Conservation (phyloP, 139 green algal species). For the Volvox africanus region DNA sequence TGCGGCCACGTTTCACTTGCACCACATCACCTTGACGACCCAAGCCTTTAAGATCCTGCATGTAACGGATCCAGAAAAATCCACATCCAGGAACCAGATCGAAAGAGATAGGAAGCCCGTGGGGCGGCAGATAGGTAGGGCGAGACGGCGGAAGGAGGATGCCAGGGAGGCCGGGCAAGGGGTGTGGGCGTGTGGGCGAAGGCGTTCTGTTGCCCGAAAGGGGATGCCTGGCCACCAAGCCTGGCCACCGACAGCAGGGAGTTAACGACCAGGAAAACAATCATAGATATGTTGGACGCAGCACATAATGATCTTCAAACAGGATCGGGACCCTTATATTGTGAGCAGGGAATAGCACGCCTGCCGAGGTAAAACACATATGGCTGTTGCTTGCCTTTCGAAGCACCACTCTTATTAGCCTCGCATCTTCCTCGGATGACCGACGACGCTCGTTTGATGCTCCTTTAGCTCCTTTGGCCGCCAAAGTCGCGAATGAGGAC, state of each 20-base stretch:
- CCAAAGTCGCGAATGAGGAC: not conserved
- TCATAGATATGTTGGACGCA: too few species aligned
- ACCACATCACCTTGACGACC: constrained; percentile 34
- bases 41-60: constrained; percentile 27
- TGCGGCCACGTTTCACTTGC: constrained; percentile 12
- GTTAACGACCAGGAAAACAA: too few species aligned
- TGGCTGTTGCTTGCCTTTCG: constrained; percentile 6
- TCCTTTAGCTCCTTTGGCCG: not conserved
- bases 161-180: not conserved
- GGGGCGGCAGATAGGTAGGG: not conserved
- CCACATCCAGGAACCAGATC: too few species aligned
- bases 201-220: not conserved
- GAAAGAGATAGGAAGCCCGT: not conserved
- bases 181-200: not conserved
- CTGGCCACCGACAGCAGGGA: too few species aligned
- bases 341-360: not conserved
- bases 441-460: not conserved
- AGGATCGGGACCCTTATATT: not conserved
- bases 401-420: not conserved
- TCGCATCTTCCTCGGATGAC: not conserved
- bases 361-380: not conserved
- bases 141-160: not conserved
- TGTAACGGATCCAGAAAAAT: too few species aligned
- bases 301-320: too few species aligned
- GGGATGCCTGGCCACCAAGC: too few species aligned